Conservation (phyloP, 345 rosid genomes). For the Populus ilicifolia region DNA sequence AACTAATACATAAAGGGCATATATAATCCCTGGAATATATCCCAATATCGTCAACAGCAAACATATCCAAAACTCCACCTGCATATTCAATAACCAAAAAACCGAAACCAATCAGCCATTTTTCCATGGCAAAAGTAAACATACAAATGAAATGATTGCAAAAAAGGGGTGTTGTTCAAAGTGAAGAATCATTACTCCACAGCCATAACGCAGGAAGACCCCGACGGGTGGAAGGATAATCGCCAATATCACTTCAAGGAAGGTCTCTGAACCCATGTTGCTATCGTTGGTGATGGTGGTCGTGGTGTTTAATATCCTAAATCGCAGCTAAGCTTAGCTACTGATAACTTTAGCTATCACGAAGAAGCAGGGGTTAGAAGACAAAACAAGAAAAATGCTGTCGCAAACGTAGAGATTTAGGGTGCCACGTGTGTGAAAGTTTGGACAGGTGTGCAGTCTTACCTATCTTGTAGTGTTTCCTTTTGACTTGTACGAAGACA, state of each 20-base stretch:
- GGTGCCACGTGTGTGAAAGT: slow-evolving; percentile 3
- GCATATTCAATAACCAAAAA: slow-evolving; percentile 20
- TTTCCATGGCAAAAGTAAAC: neutral
- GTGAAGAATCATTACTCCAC: slow-evolving; percentile 48
- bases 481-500: neutral
- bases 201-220: slow-evolving; percentile 87
- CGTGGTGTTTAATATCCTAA: neutral
- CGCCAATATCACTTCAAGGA: slow-evolving; percentile 74
- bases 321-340: neutral
- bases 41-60: slow-evolving; percentile 71
- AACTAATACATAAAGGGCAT: slow-evolving; percentile 75
- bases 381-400: neutral
- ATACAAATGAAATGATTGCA: neutral
- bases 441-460: slow-evolving; percentile 3
- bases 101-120: neutral
- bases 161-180: neutral
- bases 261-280: slow-evolving; percentile 75
- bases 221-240: slow-evolving; percentile 90
- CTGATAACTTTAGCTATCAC: neutral
- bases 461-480: neutral
- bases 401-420: neutral
- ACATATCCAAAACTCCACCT: slow-evolving; percentile 90
- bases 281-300: neutral
- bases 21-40: slow-evolving; percentile 82
- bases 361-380: neutral